phyloP scores from a whole-genome alignment of 148 eudicot genomes.

The Oxyria digyna region DNA sequence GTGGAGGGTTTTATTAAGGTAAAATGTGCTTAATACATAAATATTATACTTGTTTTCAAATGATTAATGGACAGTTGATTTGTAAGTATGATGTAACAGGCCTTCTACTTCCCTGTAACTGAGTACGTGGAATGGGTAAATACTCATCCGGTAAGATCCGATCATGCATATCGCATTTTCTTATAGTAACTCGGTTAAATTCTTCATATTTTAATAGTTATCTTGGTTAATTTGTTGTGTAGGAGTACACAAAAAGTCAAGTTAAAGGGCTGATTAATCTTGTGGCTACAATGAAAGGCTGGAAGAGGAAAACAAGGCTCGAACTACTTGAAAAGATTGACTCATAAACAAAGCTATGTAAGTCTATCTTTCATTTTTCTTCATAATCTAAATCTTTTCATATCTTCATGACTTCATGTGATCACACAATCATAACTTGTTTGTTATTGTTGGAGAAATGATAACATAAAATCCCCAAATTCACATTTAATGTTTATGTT shows the following conservation, averaged over 20 bases:
- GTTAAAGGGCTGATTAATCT: conserved; percentile 71
- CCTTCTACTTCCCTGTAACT: conserved; percentile 93
- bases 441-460: no score
- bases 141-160: conserved; percentile 64
- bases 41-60: background rate
- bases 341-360: conserved; percentile 10
- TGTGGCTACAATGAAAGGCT: conserved; percentile 88
- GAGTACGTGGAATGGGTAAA: conserved; percentile 90
- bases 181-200: background rate
- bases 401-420: no score
- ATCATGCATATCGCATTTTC: conserved; percentile 18
- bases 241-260: conserved; percentile 81
- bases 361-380: background rate
- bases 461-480: no score
- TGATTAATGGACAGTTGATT: background rate
- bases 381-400: background rate
- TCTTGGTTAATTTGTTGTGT: conserved; percentile 7
- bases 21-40: background rate
- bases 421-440: no score
- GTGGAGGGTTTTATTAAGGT: conserved; percentile 92
- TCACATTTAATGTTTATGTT: no score
- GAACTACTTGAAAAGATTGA: conserved; percentile 84
- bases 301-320: conserved; percentile 83
- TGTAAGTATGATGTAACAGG: conserved; percentile 30
- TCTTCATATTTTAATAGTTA: background rate